Evolutionary conservation across 345 rosid species (phyloP), one percentile per base, ranked within the genome.

Genomic region (Heritiera fomes): DNA sequence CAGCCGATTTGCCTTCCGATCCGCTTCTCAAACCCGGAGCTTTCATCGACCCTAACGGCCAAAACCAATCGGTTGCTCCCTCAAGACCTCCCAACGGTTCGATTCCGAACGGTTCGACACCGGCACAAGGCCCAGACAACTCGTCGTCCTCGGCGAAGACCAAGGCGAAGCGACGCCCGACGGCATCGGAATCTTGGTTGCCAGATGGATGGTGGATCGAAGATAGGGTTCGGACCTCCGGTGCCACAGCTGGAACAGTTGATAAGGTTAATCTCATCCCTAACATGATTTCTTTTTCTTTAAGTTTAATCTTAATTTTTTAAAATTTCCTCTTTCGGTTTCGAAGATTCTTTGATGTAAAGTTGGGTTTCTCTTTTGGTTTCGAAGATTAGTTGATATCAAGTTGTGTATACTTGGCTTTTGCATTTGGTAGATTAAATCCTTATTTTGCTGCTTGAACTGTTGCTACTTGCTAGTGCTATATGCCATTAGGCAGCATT

Each of bases 191-290:
- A n/a, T 73, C 40, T 41, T 90, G 91, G 89, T 50, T 92, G 71
- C 99, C 99, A 32, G 65, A 89, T 63, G 91, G 92, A 75, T 96
- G 99, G 99, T 11, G 62, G 47, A 85, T 96, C 23, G 95, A 92
- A 83, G 97, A 90, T 17, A 86, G 89, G 83, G 89, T 90, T 81
- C 82, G 97, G 84, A 76, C 75, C 66, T 84, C 93, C 40, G 98
- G 99, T 8, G 95, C 84, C 0, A 91, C 93, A 5, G 97, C 98
- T 70, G 99, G 98, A 55, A 8, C 79, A 0, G 78, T 86, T 0
- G 98, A 95, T 79, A 95, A 83, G 97, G 99, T 93, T 47, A 52
- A 34, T 85, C 77, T 76, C 67, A 15, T 4, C 60, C 60, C 71
- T 66, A 11, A 11, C 9, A 6, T 58, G 14, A 14, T 45, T 34